Evolutionary conservation across 306 rosid genomes (phyloP).

Genomic region (Fragaria ananassa): DNA sequence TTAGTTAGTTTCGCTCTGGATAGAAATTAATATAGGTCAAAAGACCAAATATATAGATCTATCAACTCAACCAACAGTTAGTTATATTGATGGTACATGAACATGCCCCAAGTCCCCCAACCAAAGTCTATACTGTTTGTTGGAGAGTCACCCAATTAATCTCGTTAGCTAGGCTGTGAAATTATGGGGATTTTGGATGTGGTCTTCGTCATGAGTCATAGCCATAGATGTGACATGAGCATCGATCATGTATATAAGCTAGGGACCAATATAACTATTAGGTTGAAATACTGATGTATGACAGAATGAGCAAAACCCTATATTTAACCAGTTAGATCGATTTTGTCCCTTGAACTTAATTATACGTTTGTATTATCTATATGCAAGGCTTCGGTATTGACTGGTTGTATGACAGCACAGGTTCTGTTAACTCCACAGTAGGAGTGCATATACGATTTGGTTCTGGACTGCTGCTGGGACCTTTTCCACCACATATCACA

Average conservation of each 20-base stretch:
- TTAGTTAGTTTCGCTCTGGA: no score
- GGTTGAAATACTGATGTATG: not conserved
- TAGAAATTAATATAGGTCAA: no score
- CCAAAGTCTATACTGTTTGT: not conserved
- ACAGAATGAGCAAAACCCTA: not conserved
- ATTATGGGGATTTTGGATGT: not conserved
- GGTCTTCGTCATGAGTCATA: not conserved
- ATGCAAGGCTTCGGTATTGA: not conserved
- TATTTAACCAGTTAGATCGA: not conserved
- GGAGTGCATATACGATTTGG: not conserved
- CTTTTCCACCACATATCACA: not conserved
- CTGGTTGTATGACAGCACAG: not conserved
- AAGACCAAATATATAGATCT: not conserved
- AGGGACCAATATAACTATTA: not conserved
- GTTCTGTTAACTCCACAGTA: not conserved
- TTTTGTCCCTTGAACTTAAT: not conserved
- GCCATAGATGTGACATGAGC: not conserved
- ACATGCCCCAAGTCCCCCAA: not conserved
- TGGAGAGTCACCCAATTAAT: not conserved
- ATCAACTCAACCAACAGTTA: not conserved
- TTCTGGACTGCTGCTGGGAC: not conserved
- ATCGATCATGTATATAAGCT: not conserved
- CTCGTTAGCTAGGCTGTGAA: not conserved
- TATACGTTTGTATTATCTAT: not conserved
- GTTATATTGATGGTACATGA: not conserved